These are phyloP conservation scores for Penicillium subrubescens DNA, from an alignment of 495 filamentous ascomycete genomes.

Conservation along the genomic window DNA sequence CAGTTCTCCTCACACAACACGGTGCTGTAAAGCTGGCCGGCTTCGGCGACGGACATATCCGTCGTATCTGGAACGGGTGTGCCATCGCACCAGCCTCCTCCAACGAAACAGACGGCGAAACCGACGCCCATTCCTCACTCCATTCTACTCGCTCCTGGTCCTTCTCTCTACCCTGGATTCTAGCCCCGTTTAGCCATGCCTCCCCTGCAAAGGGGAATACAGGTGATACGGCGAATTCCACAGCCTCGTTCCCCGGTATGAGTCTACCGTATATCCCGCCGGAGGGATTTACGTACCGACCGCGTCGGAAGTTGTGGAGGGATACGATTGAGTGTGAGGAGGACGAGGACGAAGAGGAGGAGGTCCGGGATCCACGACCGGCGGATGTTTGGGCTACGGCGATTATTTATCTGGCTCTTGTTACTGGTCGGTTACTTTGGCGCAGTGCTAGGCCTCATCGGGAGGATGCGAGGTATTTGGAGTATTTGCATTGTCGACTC, in stretches of 20 bases:
- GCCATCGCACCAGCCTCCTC: not conserved
- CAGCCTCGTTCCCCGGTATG: conserved; percentile 18
- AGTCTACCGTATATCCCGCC: conserved; percentile 26
- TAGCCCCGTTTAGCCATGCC: conserved; percentile 4
- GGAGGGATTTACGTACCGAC: conserved; percentile 14
- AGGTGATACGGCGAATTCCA: conserved; percentile 7
- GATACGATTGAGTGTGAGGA: conserved; percentile 39
- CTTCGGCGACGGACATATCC: conserved; percentile 88
- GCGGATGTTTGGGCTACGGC: conserved; percentile 95
- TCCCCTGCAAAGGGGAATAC: not conserved
- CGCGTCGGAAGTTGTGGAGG: not conserved
- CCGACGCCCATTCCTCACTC: not conserved
- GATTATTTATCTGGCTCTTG: conserved; percentile 95
- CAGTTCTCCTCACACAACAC: conserved; percentile 82
- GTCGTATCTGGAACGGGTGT: conserved; percentile 23
- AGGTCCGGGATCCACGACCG: conserved; percentile 74
- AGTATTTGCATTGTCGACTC: conserved; percentile 78
- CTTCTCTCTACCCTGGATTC: conserved; percentile 18
- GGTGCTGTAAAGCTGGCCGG: conserved; percentile 94
- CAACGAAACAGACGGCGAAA: not conserved
- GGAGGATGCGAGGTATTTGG: conserved; percentile 86
- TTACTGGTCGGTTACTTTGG: conserved; percentile 88
- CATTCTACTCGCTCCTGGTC: conserved; percentile 17
- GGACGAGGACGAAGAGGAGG: conserved; percentile 66
- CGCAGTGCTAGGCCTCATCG: conserved; percentile 74